phyloP scores from a whole-genome alignment of 1,139 yeast genomes.

The Eremothecium cymbalariae region DNA sequence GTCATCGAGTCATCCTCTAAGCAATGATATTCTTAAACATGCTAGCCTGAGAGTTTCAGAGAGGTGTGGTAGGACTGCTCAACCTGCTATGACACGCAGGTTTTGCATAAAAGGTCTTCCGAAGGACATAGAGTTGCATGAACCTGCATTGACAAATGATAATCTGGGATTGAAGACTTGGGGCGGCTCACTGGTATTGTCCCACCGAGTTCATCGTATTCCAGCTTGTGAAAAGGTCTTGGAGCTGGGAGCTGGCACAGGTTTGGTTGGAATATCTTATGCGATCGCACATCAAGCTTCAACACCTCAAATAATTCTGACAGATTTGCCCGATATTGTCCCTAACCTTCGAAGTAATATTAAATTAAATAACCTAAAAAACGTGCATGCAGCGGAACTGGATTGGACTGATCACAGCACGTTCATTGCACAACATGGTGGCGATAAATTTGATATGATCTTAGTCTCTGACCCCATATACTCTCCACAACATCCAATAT shows the following conservation, averaged over 20 bases:
- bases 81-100: slow-evolving; percentile 57
- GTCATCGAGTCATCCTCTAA: slow-evolving; percentile 27
- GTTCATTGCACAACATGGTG: slow-evolving; percentile 32
- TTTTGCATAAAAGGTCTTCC: slow-evolving; percentile 36
- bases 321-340: slow-evolving; percentile 74
- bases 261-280: slow-evolving; percentile 71
- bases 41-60: slow-evolving; percentile 68
- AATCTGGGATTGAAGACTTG: slow-evolving; percentile 88
- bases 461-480: slow-evolving; percentile 84
- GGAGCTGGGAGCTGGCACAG: slow-evolving; percentile 93
- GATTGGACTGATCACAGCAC: slow-evolving; percentile 66
- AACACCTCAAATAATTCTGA: slow-evolving; percentile 42
- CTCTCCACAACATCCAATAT: slow-evolving; percentile 68
- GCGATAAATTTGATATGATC: slow-evolving; percentile 44
- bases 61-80: slow-evolving; percentile 80
- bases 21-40: slow-evolving; percentile 41
- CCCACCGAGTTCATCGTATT: slow-evolving; percentile 37
- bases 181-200: slow-evolving; percentile 79
- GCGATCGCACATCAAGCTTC: slow-evolving; percentile 22
- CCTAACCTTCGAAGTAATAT: slow-evolving; percentile 58
- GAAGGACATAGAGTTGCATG: slow-evolving; percentile 44
- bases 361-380: slow-evolving; percentile 38
- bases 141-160: slow-evolving; percentile 82
- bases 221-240: slow-evolving; percentile 35
- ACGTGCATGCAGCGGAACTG: slow-evolving; percentile 41